A percentile compares a stretch with the other conserved stretches of the same genome.
phyloP scores from a whole-genome alignment of 2,329 filamentous ascomycete species.

The Scopulariopsis brevicaulis region DNA sequence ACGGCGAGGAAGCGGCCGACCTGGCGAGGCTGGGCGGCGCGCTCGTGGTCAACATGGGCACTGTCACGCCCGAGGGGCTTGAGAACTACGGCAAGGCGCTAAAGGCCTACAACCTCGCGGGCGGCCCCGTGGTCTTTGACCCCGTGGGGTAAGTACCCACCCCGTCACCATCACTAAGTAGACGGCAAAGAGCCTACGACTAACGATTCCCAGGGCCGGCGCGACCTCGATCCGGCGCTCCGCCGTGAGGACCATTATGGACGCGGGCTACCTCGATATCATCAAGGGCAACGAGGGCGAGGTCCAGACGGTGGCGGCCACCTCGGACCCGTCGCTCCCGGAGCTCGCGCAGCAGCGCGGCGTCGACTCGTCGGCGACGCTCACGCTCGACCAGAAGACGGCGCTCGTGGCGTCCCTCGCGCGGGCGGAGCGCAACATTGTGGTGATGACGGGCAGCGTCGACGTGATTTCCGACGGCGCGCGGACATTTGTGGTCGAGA shows the following conservation, averaged over 20 bases:
- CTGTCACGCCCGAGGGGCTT: conserved; percentile 65
- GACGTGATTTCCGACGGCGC: conserved; percentile 71
- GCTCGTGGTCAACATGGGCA: conserved; percentile 92
- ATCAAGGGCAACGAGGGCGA: conserved; percentile 95
- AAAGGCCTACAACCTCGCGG: conserved; percentile 66
- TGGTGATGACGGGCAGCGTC: conserved; percentile 68
- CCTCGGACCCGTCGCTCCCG: conserved; percentile 4
- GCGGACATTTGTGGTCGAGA: conserved; percentile 55
- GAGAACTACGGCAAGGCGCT: conserved; percentile 64
- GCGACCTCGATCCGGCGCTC: conserved; percentile 64
- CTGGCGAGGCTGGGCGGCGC: conserved; percentile 66
- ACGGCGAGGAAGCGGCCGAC: conserved; percentile 70
- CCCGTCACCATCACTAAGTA: neutral
- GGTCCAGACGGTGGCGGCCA: conserved; percentile 58
- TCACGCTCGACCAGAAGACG: conserved; percentile 39
- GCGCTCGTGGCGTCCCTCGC: conserved; percentile 57
- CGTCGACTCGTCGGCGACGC: conserved; percentile 64
- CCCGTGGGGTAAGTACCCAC: conserved; percentile 60
- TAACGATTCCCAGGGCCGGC: conserved; percentile 44
- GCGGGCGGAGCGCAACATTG: conserved; percentile 51
- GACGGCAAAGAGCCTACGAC: neutral
- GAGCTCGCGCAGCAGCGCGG: conserved; percentile 55
- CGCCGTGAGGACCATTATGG: conserved; percentile 61
- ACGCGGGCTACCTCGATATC: conserved; percentile 66
- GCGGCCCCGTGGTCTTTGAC: conserved; percentile 71